phyloP scores from a whole-genome alignment of 2,329 filamentous ascomycete species.

The Penicillium sp. region DNA sequence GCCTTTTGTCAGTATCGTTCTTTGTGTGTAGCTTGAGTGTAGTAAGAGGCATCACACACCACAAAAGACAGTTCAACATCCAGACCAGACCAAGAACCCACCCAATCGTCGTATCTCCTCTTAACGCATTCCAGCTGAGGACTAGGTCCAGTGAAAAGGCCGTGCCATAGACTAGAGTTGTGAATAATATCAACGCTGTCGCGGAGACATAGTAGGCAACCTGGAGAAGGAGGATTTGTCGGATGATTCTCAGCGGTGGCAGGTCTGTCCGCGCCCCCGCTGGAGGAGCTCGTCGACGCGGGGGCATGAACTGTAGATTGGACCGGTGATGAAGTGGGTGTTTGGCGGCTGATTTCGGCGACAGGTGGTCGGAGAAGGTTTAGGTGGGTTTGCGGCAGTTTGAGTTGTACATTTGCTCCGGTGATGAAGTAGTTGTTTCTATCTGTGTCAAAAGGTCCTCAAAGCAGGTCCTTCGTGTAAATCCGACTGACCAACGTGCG shows the following conservation, averaged over 20 bases:
- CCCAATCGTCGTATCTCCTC: slow-evolving; percentile 71
- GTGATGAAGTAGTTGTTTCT: neutral
- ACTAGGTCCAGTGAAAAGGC: slow-evolving; percentile 63
- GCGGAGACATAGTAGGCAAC: slow-evolving; percentile 67
- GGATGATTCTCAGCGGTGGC: slow-evolving; percentile 68
- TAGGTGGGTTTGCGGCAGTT: neutral
- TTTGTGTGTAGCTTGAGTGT: neutral
- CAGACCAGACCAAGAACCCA: slow-evolving; percentile 73
- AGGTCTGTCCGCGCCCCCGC: slow-evolving; percentile 70
- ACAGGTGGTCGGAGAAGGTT: neutral
- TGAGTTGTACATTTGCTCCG: neutral
- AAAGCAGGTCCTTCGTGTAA: neutral
- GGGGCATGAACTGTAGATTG: slow-evolving; percentile 40
- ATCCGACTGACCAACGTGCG: neutral
- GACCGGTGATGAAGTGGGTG: slow-evolving; percentile 3
- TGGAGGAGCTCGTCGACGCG: slow-evolving; percentile 64
- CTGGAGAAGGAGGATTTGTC: slow-evolving; percentile 70
- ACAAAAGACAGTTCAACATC: slow-evolving; percentile 68
- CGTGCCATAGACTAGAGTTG: slow-evolving; percentile 67
- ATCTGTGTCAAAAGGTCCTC: neutral
- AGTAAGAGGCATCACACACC: slow-evolving; percentile 52
- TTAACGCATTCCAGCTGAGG: slow-evolving; percentile 66
- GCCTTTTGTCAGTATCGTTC: neutral
- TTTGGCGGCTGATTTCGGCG: neutral
- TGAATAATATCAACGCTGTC: slow-evolving; percentile 68